Evolutionary conservation across 2,329 filamentous ascomycete genomes (phyloP), one percentile per base, ranked within the genome.

Genomic region (Fonsecaea nubica): DNA sequence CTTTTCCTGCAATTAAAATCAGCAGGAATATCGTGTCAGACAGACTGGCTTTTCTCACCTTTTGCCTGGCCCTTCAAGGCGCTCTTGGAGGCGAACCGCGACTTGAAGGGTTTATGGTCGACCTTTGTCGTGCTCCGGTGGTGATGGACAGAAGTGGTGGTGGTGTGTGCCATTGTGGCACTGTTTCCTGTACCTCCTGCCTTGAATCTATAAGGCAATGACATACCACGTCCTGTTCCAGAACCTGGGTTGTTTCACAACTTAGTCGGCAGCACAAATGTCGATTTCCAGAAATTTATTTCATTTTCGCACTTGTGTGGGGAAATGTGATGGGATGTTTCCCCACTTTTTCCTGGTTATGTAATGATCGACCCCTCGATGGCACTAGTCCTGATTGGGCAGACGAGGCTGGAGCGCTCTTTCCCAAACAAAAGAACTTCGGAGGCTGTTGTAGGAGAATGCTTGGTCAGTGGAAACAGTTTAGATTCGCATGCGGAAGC

Each of bases 111-210:
- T 84, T 99, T 99, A 81, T 97, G 89, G 72, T 86, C 82, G 75
- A 88, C 84, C 84, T 98, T 99, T 62, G 93, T 97, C 65, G 93
- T 97, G 76, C 92, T 92, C 78, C 94, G 87, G 80, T 99, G 95
- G 76, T 94, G 93, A 80, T 98, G 92, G 72, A 83, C 79, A 70
- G 78, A 84, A 78, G 82, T 81, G 76, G 87, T 85, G 67, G 85
- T 85, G 67, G 85, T 83, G 80, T 88, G 86, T 76, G 91, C 89
- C 92, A 95, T 95, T 74, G 86, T 91, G 80, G 84, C 85, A 72
- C 76, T 79, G 72, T 78, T 84, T 83, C 79, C 79, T 66, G 79
- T 78, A 79, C 87, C 83, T 77, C 90, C 90, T 78, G 90, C 91
- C 84, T 96, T 97, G 82, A 96, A 96, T 80, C 93, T 86, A 76